Evolutionary conservation across 495 filamentous ascomycete species (phyloP).

Genomic region (Lophiostoma macrostomum): DNA sequence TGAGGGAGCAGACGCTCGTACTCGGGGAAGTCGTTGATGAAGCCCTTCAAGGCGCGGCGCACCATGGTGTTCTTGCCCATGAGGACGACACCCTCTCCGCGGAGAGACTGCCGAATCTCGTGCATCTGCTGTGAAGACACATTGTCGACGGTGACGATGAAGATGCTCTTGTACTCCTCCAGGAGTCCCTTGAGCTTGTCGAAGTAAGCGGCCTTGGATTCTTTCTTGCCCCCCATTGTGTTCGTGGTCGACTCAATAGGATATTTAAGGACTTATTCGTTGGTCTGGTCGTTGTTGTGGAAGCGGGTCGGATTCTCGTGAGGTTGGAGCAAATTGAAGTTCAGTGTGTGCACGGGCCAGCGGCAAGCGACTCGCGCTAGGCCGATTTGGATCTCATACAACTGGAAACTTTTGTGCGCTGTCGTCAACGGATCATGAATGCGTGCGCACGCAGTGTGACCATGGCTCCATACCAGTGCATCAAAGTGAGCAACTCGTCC

Average conservation of each 20-base stretch:
- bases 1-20: constrained; percentile 94
- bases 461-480: constrained; percentile 50
- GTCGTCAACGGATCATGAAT: background rate
- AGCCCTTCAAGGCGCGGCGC: constrained; percentile 95
- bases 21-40: constrained; percentile 85
- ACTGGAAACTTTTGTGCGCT: background rate
- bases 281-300: background rate
- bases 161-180: constrained; percentile 79
- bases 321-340: background rate
- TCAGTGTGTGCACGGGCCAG: constrained; percentile 5
- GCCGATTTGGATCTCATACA: background rate
- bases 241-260: constrained; percentile 46
- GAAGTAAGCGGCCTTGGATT: constrained; percentile 96
- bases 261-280: constrained; percentile 39
- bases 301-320: background rate
- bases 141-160: constrained; percentile 75
- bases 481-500: constrained; percentile 46
- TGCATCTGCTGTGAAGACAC: constrained; percentile 99
- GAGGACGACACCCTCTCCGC: constrained; percentile 86
- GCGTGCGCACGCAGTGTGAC: too few species aligned
- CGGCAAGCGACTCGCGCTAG: constrained; percentile 6
- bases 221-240: constrained; percentile 99
- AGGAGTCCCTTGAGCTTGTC: constrained; percentile 90
- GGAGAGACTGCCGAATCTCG: constrained; percentile 79
- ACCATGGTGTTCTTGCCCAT: constrained; percentile 99